Percentiles rank a stretch among this genome's conserved stretches.
These are phyloP conservation scores for thale cress (Arabidopsis thaliana) DNA, from an alignment of 345 rosid species.

Conservation along the genomic window TAIR10.1 NC_003070.9:2786001-2786500, in stretches of 20 bases:
- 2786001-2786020: constrained; percentile 12
- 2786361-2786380: neutral
- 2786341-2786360: constrained; percentile 13
- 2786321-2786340: constrained; percentile 17
- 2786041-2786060: constrained; percentile 58
- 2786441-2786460: constrained; percentile 88
- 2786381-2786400: constrained; percentile 48
- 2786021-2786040: neutral
- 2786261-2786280: constrained; percentile 88
- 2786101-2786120: constrained; percentile 88
- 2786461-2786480: constrained; percentile 88
- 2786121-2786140: constrained; percentile 92
- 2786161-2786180: constrained; percentile 86
- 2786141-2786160: constrained; percentile 95
- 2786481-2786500: constrained; percentile 97
- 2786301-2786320: constrained; percentile 78
- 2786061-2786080: constrained; percentile 73
- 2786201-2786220: constrained; percentile 93
- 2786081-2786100: constrained; percentile 69
- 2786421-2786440: constrained; percentile 96
- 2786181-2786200: constrained; percentile 78
- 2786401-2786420: constrained; percentile 81
- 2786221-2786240: constrained; percentile 89
- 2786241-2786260: constrained; percentile 99
- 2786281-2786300: constrained; percentile 90